phyloP scores from a whole-genome alignment of 176 grass and related monocot species.

The Ampelocalamus luodianensis region DNA sequence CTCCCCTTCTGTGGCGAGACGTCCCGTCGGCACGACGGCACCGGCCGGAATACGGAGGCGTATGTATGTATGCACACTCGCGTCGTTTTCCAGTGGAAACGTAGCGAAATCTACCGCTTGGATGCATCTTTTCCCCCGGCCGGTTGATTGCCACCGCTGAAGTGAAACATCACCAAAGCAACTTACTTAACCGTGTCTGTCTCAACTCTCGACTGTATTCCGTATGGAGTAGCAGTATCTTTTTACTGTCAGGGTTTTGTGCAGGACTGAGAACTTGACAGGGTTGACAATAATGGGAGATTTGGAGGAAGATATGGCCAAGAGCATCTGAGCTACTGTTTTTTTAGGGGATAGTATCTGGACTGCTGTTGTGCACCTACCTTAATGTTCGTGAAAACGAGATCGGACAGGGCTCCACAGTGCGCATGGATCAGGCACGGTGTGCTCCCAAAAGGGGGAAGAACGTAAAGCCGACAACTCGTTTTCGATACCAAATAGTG shows the following conservation, averaged over 20 bases:
- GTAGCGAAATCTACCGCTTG: not conserved
- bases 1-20: no score
- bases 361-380: not conserved
- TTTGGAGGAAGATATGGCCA: not conserved
- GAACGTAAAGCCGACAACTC: not conserved
- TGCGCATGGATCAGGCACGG: no score
- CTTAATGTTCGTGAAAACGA: not conserved
- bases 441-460: not conserved
- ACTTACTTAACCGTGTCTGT: no score
- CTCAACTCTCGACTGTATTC: no score
- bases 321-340: not conserved
- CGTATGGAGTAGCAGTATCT: no score
- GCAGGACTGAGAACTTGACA: not conserved
- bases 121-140: not conserved
- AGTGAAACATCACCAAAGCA: not conserved
- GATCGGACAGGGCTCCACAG: no score
- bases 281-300: not conserved
- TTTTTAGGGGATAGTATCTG: no score
- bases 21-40: not conserved
- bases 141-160: not conserved
- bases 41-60: not conserved
- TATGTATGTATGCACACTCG: no score
- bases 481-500: not conserved
- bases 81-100: not conserved
- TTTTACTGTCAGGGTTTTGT: not conserved